Evolutionary conservation across 768 basidiomycete species (phyloP).

Genomic region (Pholiota microspora): DNA sequence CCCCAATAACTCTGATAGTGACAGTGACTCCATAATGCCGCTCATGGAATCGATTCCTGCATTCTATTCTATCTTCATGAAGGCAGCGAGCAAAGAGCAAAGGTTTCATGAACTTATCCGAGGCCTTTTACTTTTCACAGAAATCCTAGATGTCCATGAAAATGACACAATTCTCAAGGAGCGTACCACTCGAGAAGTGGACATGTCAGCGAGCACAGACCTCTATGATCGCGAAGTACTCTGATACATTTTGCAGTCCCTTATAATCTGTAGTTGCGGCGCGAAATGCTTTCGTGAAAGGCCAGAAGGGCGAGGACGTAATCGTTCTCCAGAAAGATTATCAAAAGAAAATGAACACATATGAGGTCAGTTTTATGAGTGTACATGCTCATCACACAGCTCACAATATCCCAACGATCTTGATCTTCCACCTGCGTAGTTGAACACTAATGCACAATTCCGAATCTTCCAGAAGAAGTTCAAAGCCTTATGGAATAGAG

Average conservation of each 20-base stretch:
- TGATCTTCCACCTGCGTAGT: too few relatives aligned
- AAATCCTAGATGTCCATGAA: not conserved
- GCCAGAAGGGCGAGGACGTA: too few relatives aligned
- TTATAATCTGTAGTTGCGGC: not conserved
- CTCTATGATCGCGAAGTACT: too few relatives aligned
- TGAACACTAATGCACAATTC: too few relatives aligned
- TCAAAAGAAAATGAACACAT: too few relatives aligned
- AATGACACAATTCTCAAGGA: not conserved
- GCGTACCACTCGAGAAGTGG: not conserved
- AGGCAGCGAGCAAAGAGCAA: not conserved
- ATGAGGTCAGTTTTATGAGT: too few relatives aligned
- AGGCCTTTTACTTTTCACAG: not conserved
- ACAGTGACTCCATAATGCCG: not conserved
- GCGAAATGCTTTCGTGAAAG: too few relatives aligned
- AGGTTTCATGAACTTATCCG: not conserved
- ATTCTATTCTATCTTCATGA: not conserved
- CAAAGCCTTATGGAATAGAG: too few relatives aligned
- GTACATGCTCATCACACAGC: too few relatives aligned
- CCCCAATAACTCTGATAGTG: not conserved
- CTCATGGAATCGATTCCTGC: not conserved
- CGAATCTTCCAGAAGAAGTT: too few relatives aligned
- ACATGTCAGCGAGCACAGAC: not conserved
- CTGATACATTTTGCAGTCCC: not conserved
- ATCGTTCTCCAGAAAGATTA: too few relatives aligned
- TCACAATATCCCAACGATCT: too few relatives aligned